A percentile compares a stretch with the other conserved stretches of the same genome.
phyloP scores from a whole-genome alignment of 805 yeast species.

The Nakazawaea ernobii region DNA sequence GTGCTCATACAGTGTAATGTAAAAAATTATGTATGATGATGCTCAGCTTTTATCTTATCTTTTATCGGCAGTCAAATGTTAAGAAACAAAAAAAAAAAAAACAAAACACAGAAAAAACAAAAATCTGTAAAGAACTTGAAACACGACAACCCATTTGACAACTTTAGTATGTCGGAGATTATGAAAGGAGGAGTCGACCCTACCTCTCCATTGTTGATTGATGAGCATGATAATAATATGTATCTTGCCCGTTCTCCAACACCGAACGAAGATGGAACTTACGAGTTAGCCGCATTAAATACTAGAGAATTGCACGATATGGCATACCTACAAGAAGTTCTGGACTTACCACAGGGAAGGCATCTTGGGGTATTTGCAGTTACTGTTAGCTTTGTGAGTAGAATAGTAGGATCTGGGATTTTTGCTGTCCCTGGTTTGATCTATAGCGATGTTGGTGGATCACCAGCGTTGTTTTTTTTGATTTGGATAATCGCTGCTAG shows the following conservation, averaged over 20 bases:
- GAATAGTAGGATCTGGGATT: constrained; percentile 76
- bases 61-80: too few relatives aligned
- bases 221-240: background rate
- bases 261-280: background rate
- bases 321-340: constrained; percentile 6
- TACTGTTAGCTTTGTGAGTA: constrained; percentile 54
- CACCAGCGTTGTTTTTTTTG: constrained; percentile 49
- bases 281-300: constrained; percentile 1
- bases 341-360: constrained; percentile 59
- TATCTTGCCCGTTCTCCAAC: background rate
- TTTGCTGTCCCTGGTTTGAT: constrained; percentile 68
- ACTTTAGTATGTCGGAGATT: background rate
- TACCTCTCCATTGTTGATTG: background rate
- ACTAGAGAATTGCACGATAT: constrained; percentile 10
- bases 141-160: background rate
- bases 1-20: too few relatives aligned
- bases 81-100: too few relatives aligned
- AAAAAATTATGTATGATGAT: too few relatives aligned
- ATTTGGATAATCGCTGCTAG: constrained; percentile 62
- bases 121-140: background rate
- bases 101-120: too few relatives aligned
- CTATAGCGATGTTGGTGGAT: constrained; percentile 63
- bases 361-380: constrained; percentile 69
- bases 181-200: background rate
- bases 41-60: too few relatives aligned